Conservation (phyloP, 2,329 filamentous ascomycete genomes). For the Mycosphaerelloides madeirae region DNA sequence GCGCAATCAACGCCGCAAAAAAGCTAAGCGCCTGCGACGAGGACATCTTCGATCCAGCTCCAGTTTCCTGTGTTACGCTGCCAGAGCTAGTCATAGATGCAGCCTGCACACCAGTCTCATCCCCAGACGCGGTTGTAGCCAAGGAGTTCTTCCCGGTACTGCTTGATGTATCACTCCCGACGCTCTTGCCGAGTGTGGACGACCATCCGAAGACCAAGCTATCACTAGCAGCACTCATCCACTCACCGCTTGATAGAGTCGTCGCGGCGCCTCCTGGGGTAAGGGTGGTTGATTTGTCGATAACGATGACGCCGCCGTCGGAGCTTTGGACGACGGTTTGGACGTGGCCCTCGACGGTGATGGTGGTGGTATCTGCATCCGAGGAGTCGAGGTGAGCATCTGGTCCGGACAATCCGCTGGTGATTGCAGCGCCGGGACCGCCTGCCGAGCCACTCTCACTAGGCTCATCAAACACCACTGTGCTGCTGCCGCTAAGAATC, state of each 20-base stretch:
- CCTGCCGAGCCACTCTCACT: neutral
- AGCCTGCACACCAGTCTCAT: neutral
- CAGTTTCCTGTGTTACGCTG: neutral
- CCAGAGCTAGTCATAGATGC: neutral
- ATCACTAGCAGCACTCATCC: constrained; percentile 15
- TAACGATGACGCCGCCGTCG: constrained; percentile 11
- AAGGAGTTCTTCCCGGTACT: neutral
- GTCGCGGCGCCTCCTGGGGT: constrained; percentile 13
- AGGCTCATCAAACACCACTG: constrained; percentile 6
- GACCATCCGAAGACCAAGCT: neutral
- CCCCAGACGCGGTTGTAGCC: neutral
- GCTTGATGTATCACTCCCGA: neutral
- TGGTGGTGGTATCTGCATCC: constrained; percentile 4
- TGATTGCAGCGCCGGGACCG: neutral
- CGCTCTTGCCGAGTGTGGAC: neutral
- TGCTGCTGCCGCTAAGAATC: constrained; percentile 9
- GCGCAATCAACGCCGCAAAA: constrained; percentile 1
- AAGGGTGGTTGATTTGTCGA: constrained; percentile 11
- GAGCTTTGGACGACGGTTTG: constrained; percentile 12
- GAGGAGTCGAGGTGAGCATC: neutral
- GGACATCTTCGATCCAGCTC: constrained; percentile 1
- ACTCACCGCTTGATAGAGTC: constrained; percentile 11
- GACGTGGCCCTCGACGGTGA: constrained; percentile 8
- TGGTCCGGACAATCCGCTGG: neutral
- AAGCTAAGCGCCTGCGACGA: neutral